phyloP scores from a whole-genome alignment of 1,284 basidiomycete species.

The Melampsora abietis-canadensis region DNA sequence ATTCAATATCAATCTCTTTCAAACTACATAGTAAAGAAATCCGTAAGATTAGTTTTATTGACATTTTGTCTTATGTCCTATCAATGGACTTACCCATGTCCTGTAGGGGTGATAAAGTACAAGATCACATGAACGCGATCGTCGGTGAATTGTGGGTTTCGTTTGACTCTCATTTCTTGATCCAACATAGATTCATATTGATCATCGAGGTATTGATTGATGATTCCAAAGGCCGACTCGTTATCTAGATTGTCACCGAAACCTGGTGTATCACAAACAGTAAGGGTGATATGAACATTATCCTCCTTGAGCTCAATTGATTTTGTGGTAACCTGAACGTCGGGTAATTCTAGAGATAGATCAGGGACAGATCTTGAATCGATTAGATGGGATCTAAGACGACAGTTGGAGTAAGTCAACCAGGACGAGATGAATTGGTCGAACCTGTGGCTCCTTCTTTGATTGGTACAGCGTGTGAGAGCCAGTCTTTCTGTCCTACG shows the following conservation, averaged over 20 bases:
- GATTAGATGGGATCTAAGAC: too few species aligned
- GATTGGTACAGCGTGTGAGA: constrained; percentile 25
- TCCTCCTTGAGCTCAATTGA: constrained; percentile 86
- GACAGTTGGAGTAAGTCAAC: not conserved
- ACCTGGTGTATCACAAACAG: constrained; percentile 97
- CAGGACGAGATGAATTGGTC: not conserved
- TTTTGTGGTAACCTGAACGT: constrained; percentile 48
- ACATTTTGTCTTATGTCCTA: not conserved
- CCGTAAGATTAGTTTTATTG: not conserved
- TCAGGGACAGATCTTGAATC: not conserved
- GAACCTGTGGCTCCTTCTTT: constrained; percentile 32
- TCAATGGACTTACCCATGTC: constrained; percentile 60
- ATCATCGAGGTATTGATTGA: constrained; percentile 91
- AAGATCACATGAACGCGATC: constrained; percentile 90
- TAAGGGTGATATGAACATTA: constrained; percentile 93
- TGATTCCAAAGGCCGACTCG: constrained; percentile 70
- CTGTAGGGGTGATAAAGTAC: constrained; percentile 95
- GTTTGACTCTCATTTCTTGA: constrained; percentile 98
- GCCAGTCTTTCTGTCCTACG: constrained; percentile 42
- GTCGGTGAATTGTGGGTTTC: constrained; percentile 98
- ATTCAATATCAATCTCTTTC: constrained; percentile 97
- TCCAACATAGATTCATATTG: constrained; percentile 99
- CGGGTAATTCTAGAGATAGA: constrained; percentile 53
- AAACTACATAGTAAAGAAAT: constrained; percentile 54
- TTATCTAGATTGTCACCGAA: constrained; percentile 99